These are phyloP conservation scores for Trichoderma koningii DNA, from an alignment of 2,329 filamentous ascomycete species.

Conservation along the genomic window DNA sequence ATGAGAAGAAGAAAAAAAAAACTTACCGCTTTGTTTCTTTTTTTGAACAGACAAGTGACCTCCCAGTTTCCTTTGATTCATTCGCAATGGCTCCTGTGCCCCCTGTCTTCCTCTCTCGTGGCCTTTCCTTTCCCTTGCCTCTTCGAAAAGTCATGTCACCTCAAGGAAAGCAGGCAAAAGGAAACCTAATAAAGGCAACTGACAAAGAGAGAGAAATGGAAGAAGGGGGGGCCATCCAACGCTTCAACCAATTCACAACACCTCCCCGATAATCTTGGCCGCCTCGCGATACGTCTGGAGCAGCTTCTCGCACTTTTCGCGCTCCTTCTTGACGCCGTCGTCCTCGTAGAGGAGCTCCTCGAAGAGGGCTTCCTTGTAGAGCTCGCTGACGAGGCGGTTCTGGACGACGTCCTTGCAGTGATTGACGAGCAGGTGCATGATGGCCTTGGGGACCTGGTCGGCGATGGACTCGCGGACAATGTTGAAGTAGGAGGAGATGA, in stretches of 20 bases:
- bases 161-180: not conserved
- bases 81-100: not conserved
- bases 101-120: not conserved
- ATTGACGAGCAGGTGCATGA: constrained; percentile 98
- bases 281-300: constrained; percentile 95
- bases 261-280: constrained; percentile 96
- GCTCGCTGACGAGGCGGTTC: constrained; percentile 90
- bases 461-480: constrained; percentile 98
- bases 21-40: not conserved
- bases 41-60: constrained; percentile 2
- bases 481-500: constrained; percentile 98
- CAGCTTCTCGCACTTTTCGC: constrained; percentile 97
- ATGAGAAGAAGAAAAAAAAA: not conserved
- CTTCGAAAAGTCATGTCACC: no score
- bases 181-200: not conserved
- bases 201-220: no score
- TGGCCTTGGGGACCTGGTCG: constrained; percentile 96
- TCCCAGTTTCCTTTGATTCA: not conserved
- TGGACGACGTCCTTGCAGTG: constrained; percentile 98
- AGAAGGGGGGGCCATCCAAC: no score
- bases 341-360: constrained; percentile 95
- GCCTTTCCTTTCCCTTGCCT: not conserved
- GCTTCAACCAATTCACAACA: no score
- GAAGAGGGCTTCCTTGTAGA: constrained; percentile 91
- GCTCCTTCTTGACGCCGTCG: constrained; percentile 93